Evolutionary conservation across 2,329 filamentous ascomycete genomes (phyloP), one percentile per base, ranked within the genome.

Genomic region (Pseudogymnoascus sp.): DNA sequence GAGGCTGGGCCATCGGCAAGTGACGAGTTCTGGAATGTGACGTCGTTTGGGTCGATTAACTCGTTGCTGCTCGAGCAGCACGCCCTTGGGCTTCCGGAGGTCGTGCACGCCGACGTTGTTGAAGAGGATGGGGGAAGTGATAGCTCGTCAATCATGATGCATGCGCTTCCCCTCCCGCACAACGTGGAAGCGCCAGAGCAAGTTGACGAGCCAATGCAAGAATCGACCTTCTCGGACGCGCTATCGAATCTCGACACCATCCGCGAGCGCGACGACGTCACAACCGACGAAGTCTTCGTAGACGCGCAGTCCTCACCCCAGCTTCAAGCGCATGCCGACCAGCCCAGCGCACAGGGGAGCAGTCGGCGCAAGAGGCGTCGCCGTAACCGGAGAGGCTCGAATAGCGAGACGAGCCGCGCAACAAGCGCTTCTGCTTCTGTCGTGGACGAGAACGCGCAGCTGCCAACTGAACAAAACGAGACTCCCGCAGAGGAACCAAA

Each of bases 251-350:
- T 48, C 3, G 42, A 48, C 25, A 25, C 42, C 2, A 48, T 48
- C 13, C 42, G 42, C 25, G 42, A 48, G 42, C 42, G 42, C 6
- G 42, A 48, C 3, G 42, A 48, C 5, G 5, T 48, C 7, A 48
- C 42, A 2, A 48, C 42, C 1, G 66, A 65, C 12, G 67, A 69
- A 3, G 35, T 65, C 6, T 72, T 70, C 40, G 64, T 70, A 40
- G 71, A 71, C 59, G 67, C 66, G 18, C 39, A 68, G 12, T 68
- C 68, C 12, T 71, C 69, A 2, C 70, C 67, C 1, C 60, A 45
- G 31, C 35, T 58, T 5, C 12, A 48, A 25, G 42, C 42, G 13
- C 42, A 29, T 2, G 42, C 25, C 7, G 42, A 48, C 9, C 25
- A 8, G 15, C 42, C 21, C 3, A 48, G 42, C 7, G 13, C 42